Conservation (phyloP, 78 protist genomes). For the Dictyostelium intermedium region DNA sequence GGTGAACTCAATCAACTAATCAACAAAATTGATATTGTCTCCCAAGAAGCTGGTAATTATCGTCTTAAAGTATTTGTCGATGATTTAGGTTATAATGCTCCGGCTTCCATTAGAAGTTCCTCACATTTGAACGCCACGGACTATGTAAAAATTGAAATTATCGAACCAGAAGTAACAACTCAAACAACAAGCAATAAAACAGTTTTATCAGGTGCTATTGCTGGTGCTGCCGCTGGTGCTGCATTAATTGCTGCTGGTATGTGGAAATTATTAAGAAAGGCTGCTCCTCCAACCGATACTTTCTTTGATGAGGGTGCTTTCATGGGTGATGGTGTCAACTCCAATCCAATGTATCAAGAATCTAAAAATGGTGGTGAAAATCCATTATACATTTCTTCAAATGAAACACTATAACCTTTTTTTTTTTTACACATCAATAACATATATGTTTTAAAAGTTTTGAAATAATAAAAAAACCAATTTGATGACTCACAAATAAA, state of each 20-base stretch:
- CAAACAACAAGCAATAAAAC: background rate
- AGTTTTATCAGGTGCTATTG: constrained; percentile 16
- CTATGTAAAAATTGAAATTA: background rate
- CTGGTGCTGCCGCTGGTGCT: constrained; percentile 28
- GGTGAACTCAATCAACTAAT: background rate
- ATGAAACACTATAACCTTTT: background rate
- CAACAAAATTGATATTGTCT: background rate
- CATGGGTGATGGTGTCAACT: background rate
- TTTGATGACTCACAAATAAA: no score
- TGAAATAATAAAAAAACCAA: no score
- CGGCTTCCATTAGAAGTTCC: background rate
- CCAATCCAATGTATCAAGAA: constrained; percentile 46
- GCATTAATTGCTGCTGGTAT: constrained; percentile 1
- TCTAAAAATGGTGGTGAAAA: constrained; percentile 1
- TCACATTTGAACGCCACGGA: background rate
- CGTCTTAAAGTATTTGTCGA: background rate
- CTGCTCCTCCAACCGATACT: constrained; percentile 57
- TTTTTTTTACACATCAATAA: no score
- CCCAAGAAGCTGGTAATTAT: background rate
- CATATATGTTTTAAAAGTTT: no score
- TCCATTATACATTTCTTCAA: constrained; percentile 27
- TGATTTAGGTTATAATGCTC: constrained; percentile 8
- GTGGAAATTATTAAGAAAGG: constrained; percentile 15
- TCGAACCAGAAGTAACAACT: background rate
- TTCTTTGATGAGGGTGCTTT: constrained; percentile 66